A percentile compares a stretch with the other conserved stretches of the same genome.
Conservation (phyloP, 1,139 yeast species). For the Protomyces macrosporus region DNA sequence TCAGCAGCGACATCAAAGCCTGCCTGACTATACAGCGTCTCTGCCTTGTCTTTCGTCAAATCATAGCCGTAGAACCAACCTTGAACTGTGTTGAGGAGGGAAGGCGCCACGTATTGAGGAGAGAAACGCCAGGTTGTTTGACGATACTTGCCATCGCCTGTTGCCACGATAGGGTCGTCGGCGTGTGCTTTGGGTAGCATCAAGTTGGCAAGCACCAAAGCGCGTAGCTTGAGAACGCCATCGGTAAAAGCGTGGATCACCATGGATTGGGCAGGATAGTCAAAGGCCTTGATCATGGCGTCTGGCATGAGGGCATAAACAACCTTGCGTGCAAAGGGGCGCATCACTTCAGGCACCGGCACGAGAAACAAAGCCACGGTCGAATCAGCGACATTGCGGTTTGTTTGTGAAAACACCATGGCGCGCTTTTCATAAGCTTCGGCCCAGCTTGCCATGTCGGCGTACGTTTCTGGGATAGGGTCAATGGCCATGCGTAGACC, state of each 20-base stretch:
- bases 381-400: not conserved
- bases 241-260: not conserved
- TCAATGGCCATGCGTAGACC: constrained; percentile 5
- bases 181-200: not conserved
- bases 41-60: not conserved
- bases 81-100: not conserved
- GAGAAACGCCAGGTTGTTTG: not conserved
- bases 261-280: not conserved
- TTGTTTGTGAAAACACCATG: not conserved
- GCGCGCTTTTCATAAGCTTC: not conserved
- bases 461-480: not conserved
- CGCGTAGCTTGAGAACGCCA: not conserved
- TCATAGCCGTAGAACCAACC: not conserved
- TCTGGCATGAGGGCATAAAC: constrained; percentile 1
- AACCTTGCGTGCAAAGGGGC: not conserved
- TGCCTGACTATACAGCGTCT: not conserved
- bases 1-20: not conserved
- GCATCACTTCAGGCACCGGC: not conserved
- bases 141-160: not conserved
- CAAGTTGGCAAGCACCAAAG: not conserved
- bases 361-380: not conserved
- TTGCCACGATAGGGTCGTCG: not conserved
- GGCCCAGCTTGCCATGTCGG: not conserved
- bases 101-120: not conserved
- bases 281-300: not conserved